Base-by-base conservation (phyloP, 495 filamentous ascomycete species). In the Aspergillus hancockii region DNA sequence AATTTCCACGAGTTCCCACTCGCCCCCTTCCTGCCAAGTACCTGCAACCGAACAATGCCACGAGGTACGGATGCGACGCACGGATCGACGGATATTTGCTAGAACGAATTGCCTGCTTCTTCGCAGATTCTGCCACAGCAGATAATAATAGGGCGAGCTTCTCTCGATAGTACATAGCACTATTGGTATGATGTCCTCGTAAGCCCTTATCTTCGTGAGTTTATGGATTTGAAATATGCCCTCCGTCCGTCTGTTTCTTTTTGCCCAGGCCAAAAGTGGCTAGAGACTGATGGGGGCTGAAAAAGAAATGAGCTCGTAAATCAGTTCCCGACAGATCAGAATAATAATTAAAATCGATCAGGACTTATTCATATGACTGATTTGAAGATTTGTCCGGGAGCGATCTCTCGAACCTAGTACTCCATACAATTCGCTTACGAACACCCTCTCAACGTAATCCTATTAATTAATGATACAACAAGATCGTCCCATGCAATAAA, bases 51-150 rank as follows among this genome's bases (percentile, higher is more conserved):
- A 52, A 54, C 58, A 23, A 57, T 55, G 56, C 63, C 63, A 65
- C 63, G 59, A 65, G 63, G 63, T 31, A 54, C 54, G 52, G 19
- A 47, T 59, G 50, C 32, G 59, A 58, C 47, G 59, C 55, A 61
- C 59, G 41, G 63, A 65, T 65, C 63, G 59, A 61, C 63, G 55
- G 23, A 22, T 58, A 49, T 55, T 58, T 60, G 54, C 54, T 49
- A 32, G 28, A 45, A 34, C 28, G 22, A 38, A 22, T 32, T n/a
- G 32, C 19, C 51, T 38, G 51, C 36, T 53, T 53, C 51, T 53
- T 36, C 30, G 51, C 7, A 18, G 8, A 34, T 18, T 28, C 50
- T 31, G 21, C 50, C 6, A 16, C n/a, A 23, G 7, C 51, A n/a
- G 51, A 40, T 47, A 47, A 23, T 16, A 23, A 23, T 40, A 12